A percentile compares a stretch with the other conserved stretches of the same genome.
Conservation (phyloP, 2,329 filamentous ascomycete species). For the Taxawa tesnikishii region DNA sequence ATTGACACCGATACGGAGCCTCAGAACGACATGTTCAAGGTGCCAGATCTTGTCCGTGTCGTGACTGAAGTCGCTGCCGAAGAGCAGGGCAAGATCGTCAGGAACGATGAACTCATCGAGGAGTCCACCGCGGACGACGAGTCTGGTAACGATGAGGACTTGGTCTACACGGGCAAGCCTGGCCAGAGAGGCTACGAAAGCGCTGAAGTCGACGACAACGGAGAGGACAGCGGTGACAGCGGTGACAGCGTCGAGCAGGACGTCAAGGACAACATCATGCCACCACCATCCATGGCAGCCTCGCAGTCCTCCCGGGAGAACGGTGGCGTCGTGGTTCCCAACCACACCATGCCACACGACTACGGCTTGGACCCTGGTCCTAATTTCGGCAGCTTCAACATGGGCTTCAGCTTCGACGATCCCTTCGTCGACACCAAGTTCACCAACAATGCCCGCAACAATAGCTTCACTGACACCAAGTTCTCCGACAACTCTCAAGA, state of each 20-base stretch:
- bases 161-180: background rate
- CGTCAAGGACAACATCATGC: background rate
- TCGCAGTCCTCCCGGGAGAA: too few relatives aligned
- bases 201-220: background rate
- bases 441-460: background rate
- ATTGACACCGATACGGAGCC: background rate
- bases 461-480: background rate
- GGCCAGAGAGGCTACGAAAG: background rate
- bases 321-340: too few relatives aligned
- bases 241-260: background rate
- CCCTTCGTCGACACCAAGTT: background rate
- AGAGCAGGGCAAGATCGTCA: background rate
- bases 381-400: background rate
- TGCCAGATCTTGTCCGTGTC: slow-evolving; percentile 1
- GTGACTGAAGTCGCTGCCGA: background rate
- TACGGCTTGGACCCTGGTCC: background rate
- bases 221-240: background rate
- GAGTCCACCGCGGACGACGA: too few relatives aligned
- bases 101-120: background rate
- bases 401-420: background rate
- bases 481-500: too few relatives aligned
- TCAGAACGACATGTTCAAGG: background rate
- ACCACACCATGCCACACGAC: background rate
- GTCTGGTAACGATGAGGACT: background rate
- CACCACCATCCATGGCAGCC: background rate